Base-by-base conservation (phyloP, 192 early-diverging fungal genomes). In the Physocladia obscura region DNA sequence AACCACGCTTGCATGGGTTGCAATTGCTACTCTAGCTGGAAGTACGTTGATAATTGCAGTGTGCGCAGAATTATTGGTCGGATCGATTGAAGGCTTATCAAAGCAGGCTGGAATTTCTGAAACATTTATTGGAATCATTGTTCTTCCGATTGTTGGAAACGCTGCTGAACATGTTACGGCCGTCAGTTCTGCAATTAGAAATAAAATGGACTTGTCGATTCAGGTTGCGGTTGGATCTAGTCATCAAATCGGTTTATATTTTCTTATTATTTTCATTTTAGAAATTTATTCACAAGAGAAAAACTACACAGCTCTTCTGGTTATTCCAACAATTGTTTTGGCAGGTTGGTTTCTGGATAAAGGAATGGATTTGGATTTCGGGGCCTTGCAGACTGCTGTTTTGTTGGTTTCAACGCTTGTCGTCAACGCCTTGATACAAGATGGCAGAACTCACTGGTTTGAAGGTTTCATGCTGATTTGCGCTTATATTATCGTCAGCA, bases 181-280 rank as follows among this genome's bases (percentile, higher is more conserved):
- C 24, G 81, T 93, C 24, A 86, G 84, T 0, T 88, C 86, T 13
- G 90, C 94, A 1, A 84, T 91, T 55, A 88, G 89, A 71, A 88
- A 94, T 82, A 95, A 95, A 79, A 95, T 94, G 94, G 92, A 97
- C 70, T 72, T 98, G 40, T 89, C 92, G 0, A 84, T 98, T 58
- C 86, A 91, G 52, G 90, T 96, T 22, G 94, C 94, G 26, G 80
- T 96, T 4, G 96, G 94, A 19, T 91, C 89, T 3, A 90, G 89
- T 39, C 88, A 94, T 81, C 96, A 98, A 76, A 96, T 98, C 51
- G 89, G 91, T 1, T 50, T 89, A 93, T 56, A 13, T 6, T 67
- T 35, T 32, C 2, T 35, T 27, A 44, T 93, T 6, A 81, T 85
- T 55, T 35, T 60, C 34, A 27, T 26, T 38, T 56, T 13, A 61